Evolutionary conservation across 176 grass and related monocot genomes (phyloP).

Genomic region (Sorghum bicolor): Sorghum_bicolor_NCBIv3 NC_012871.2:59002501-59003000

Average conservation of each 20-base stretch:
- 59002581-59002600: not conserved
- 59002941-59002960: not conserved
- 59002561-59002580: not conserved
- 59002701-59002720: constrained; percentile 24
- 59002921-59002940: not conserved
- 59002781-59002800: not conserved
- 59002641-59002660: not conserved
- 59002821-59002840: not conserved
- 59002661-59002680: constrained; percentile 23
- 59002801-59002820: not conserved
- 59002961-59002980: not conserved
- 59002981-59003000: not conserved
- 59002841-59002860: not conserved
- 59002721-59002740: constrained; percentile 3
- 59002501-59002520: not conserved
- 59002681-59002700: constrained; percentile 7
- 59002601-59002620: constrained; percentile 26
- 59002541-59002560: not conserved
- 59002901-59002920: not conserved
- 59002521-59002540: not conserved
- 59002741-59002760: constrained; percentile 16
- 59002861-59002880: not conserved
- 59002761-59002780: constrained; percentile 8
- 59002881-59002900: not conserved
- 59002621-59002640: not conserved